phyloP scores from a whole-genome alignment of 331 rosid genomes.

The Ulmus americana region DNA sequence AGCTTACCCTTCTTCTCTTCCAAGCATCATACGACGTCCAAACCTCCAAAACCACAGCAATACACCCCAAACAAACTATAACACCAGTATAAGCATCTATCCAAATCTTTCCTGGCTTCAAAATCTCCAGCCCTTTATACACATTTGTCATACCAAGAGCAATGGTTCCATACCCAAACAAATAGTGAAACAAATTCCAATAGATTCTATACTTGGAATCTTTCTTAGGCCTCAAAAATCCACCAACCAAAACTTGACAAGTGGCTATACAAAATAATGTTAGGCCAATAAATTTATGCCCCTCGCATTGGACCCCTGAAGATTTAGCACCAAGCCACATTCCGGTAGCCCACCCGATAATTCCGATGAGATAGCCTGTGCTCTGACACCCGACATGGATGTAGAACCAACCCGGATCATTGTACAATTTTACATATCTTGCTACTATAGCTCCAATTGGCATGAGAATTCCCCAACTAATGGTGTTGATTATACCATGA shows the following conservation, averaged over 20 bases:
- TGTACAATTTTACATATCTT: neutral
- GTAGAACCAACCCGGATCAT: slow-evolving; percentile 15
- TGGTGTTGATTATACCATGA: neutral
- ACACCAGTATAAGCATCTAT: too few relatives aligned
- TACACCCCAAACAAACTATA: too few relatives aligned
- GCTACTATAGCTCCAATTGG: slow-evolving; percentile 23
- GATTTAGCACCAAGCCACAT: slow-evolving; percentile 5
- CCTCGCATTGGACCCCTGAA: neutral
- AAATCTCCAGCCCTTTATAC: too few relatives aligned
- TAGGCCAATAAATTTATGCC: slow-evolving; percentile 26
- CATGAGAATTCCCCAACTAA: slow-evolving; percentile 21
- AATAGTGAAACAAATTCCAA: neutral
- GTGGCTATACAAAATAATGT: slow-evolving; percentile 2
- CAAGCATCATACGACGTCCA: too few relatives aligned
- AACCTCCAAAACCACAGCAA: too few relatives aligned
- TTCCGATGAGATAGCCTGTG: slow-evolving; percentile 11
- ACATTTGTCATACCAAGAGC: too few relatives aligned
- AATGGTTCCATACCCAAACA: too few relatives aligned
- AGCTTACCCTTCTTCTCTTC: too few relatives aligned
- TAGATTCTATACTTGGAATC: neutral
- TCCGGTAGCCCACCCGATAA: slow-evolving; percentile 23
- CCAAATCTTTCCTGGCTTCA: too few relatives aligned
- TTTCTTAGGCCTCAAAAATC: slow-evolving; percentile 18
- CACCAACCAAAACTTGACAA: slow-evolving; percentile 15
- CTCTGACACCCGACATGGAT: slow-evolving; percentile 4